Base-by-base conservation (phyloP, 176 grass and related monocot genomes). In the Raddia guianensis region DNA sequence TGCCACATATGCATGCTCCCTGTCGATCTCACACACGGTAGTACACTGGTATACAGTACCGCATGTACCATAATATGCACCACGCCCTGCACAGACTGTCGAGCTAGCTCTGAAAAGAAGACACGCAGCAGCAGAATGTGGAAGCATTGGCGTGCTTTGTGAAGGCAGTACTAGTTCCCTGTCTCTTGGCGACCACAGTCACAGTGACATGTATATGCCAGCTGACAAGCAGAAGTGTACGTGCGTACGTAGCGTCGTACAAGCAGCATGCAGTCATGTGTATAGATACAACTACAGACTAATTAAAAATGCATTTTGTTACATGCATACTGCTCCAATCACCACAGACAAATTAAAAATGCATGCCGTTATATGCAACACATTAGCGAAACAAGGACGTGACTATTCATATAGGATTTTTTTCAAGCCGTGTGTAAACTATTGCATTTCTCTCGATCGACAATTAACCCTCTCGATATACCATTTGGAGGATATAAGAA, bases 31-130 rank as follows among this genome's bases (percentile, higher is more conserved):
- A 35, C 20, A 82, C 55, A 87, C 8, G 15, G 73, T 27, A 50
- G 67, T 72, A 51, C 0, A 20, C 6, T 21, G 56, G 51, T 49
- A 35, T 6, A 68, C 12, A 75, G 76, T 85, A 64, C 70, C 63
- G 54, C 43, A 13, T 42, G 76, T 85, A 70, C 47, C 37, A 40
- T 40, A 40, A 70, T 80, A 49, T 72, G 66, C 47, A 70, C 33
- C 63, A 76, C 74, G 6, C 45, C 51, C 75, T 79, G 34, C 76
- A 85, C 82, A 68, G 50, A 27, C 75, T 68, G 55, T 2, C 37
- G 4, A 40, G 37, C 21, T 48, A 50, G 12, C 68, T 89, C 87
- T 71, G 70, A 50, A 72, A 85, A 75, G 48, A 80, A 57, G 63
- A 67, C 18, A 40, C 4, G 37, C 37, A 66, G 8, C 70, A 63